Evolutionary conservation across 108 stramenopile species (phyloP), one percentile per base, ranked within the genome.

Genomic region (Mayamaea pseudoterrestris): DNA sequence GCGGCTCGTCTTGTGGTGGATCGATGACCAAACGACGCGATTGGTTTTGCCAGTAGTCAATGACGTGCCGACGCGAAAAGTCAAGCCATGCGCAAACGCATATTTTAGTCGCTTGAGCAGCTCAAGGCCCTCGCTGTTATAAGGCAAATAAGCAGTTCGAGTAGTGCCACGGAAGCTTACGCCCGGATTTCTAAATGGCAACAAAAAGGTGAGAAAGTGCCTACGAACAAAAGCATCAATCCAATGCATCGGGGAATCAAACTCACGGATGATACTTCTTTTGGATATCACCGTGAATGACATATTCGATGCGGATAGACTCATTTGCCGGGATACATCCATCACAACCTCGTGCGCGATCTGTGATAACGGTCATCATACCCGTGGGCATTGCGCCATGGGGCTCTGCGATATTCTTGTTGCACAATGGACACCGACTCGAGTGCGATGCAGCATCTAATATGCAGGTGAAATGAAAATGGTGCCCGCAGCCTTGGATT

Each of bases 1-100:
- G 27, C 45, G 34, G 6, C 46, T 44, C 1, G 70, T 76, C 61
- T 76, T 76, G 58, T 76, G 75, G 27, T 63, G 71, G 43, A 77
- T 66, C 16, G 60, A 66, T 6, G 68, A 28, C 75, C 75, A 76
- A 1, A 50, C 61, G 40, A 56, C 36, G 11, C 34, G 32, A 47
- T 70, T 58, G 14, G 32, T 5, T 29, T 12, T 25, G 9, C 65
- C 66, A 6, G 56, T 61, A 20, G 75, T 71, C 18, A 72, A 8
- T 3, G 66, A 68, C 22, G 55, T 72, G 9, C 74, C 75, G 13
- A 76, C 64, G 9, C 16, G 39, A 47, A 71, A 76, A 6, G 53
- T 69, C 7, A 76, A 56, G 12, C 75, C 75, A 56, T 57, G 58
- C 24, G 24, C 16, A 35, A 59, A 76, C 2, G 70, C 66, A 57